A percentile compares a stretch with the other conserved stretches of the same genome.
These are phyloP conservation scores for Oryza glumipatula DNA, from an alignment of 176 grass and related monocot genomes.

Conservation along the genomic window DNA sequence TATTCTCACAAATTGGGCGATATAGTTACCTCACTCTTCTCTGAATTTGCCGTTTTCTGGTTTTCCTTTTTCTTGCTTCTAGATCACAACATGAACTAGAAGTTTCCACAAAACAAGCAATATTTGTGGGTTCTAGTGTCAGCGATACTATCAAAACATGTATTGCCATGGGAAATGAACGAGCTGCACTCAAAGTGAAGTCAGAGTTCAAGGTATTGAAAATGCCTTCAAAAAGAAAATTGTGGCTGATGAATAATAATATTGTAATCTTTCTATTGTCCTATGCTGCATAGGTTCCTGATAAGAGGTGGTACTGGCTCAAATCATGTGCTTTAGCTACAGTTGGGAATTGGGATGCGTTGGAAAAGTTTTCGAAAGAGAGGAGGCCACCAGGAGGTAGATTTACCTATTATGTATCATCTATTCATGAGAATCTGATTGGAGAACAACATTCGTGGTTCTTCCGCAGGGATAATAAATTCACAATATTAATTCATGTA, in stretches of 20 bases:
- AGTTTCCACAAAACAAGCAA: slow-evolving; percentile 89
- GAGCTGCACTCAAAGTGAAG: slow-evolving; percentile 83
- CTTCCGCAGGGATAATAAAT: slow-evolving; percentile 17
- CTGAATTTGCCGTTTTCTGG: slow-evolving; percentile 13
- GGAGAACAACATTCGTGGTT: slow-evolving; percentile 12
- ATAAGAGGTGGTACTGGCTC: slow-evolving; percentile 99
- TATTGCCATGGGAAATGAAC: slow-evolving; percentile 94
- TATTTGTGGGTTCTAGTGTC: slow-evolving; percentile 97
- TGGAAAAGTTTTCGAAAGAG: slow-evolving; percentile 94
- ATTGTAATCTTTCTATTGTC: slow-evolving; percentile 21
- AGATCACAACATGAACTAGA: slow-evolving; percentile 95
- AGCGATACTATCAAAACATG: slow-evolving; percentile 97
- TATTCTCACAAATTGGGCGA: not conserved
- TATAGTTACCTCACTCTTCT: not conserved
- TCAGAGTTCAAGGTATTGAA: slow-evolving; percentile 85
- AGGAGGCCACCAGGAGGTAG: slow-evolving; percentile 89
- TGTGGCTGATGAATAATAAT: slow-evolving; percentile 18
- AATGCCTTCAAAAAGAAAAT: slow-evolving; percentile 23
- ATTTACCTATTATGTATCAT: slow-evolving; percentile 30
- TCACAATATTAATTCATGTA: slow-evolving; percentile 14
- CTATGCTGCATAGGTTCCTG: slow-evolving; percentile 75
- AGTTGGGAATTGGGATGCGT: slow-evolving; percentile 90
- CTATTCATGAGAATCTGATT: slow-evolving; percentile 8
- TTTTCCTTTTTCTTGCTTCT: slow-evolving; percentile 40
- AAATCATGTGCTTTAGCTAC: slow-evolving; percentile 97